Evolutionary conservation across 1,284 basidiomycete genomes (phyloP).

Genomic region (Lignosus rhinocerotis): DNA sequence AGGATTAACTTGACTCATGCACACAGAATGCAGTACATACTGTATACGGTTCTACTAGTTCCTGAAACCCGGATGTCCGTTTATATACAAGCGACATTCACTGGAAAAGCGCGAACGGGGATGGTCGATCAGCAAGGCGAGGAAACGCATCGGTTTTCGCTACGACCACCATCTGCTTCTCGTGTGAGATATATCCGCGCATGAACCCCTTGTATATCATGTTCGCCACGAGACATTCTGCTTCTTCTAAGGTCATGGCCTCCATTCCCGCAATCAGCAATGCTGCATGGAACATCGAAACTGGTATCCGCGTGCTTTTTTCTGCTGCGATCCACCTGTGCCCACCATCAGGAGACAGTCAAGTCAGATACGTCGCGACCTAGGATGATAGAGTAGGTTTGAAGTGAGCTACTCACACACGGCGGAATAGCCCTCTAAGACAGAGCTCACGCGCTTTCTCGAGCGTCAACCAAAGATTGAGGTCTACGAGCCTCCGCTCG

Average conservation of each 20-base stretch:
- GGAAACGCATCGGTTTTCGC: constrained; percentile 86
- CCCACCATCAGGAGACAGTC: neutral
- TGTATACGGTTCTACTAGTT: neutral
- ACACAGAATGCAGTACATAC: neutral
- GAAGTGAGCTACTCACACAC: constrained; percentile 60
- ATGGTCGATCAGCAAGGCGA: constrained; percentile 54
- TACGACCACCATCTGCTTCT: constrained; percentile 90
- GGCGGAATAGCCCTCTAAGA: constrained; percentile 82
- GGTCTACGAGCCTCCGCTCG: constrained; percentile 73
- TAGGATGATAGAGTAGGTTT: neutral
- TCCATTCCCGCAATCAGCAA: constrained; percentile 62
- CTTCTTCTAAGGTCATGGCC: constrained; percentile 70
- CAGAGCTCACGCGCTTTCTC: constrained; percentile 89
- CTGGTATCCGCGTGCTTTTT: constrained; percentile 74
- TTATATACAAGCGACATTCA: constrained; percentile 13
- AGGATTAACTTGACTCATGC: neutral
- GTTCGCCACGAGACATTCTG: constrained; percentile 92
- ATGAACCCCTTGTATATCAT: constrained; percentile 94
- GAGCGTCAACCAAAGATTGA: constrained; percentile 84
- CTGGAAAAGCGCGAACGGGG: constrained; percentile 46
- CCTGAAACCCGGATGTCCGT: neutral
- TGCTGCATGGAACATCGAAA: constrained; percentile 76
- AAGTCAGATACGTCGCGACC: neutral
- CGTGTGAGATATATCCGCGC: constrained; percentile 95
- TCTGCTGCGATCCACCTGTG: constrained; percentile 76